Base-by-base conservation (phyloP, 371 early-diverging fungal genomes). In the Coemansia sp. region DNA sequence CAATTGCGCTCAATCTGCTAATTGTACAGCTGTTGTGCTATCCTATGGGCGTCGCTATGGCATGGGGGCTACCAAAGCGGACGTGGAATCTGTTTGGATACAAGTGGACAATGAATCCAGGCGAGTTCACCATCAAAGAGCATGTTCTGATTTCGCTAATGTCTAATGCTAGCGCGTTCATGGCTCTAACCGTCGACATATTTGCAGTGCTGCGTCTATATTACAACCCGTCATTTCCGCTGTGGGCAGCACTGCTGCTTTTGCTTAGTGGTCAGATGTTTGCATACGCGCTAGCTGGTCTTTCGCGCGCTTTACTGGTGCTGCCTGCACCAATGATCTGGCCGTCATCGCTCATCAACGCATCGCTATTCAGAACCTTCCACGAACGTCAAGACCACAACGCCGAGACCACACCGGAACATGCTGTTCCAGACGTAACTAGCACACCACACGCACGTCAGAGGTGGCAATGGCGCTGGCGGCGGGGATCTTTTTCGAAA, bases 121-220 rank as follows among this genome's bases (percentile, higher is more conserved):
- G 94, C 21, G 88, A 89, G 2, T 95, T 95, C 78, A 86, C 86
- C 58, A 85, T 91, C 72, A 95, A 95, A 77, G 95, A 95, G 78
- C 95, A 93, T 67, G 90, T 88, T 37, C 72, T 94, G 48, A 86
- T 92, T 61, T 86, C 85, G 52, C 83, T 87, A 63, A 85, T 88
- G 86, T 84, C 86, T 31, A 85, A 84, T 63, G 81, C 86, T 63
- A 83, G 83, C 10, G 88, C 90, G 34, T 76, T 67, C 31, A 86
- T 87, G 72, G 89, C 89, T 10, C 87, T 89, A 77, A 89, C 89
- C n/a, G 81, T 90, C 16, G 89, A 92, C 71, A 87, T 90, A 58
- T 81, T 90, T 40, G 80, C 70, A 4, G 64, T 80, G 29, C 86
- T 90, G 69, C 76, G 83, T 7, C 57, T 88, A 6, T 88, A 82